Evolutionary conservation across 2,329 filamentous ascomycete species (phyloP).

Genomic region (Botrytis elliptica): DNA sequence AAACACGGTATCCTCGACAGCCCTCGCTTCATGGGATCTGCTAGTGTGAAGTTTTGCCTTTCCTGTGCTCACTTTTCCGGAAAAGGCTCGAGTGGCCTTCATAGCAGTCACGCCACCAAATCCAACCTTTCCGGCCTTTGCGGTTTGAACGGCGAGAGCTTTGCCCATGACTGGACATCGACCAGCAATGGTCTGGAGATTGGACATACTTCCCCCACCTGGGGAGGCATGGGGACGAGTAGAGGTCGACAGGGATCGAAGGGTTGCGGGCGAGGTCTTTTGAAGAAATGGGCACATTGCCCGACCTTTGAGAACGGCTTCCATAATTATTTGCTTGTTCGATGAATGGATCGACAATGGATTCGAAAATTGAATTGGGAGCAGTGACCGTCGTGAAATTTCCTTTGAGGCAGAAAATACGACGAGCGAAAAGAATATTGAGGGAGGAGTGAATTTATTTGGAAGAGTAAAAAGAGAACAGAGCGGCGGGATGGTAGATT

Average conservation of each 20-base stretch:
- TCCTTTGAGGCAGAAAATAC: neutral
- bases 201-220: constrained; percentile 92
- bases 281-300: constrained; percentile 95
- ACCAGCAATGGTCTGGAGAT: constrained; percentile 88
- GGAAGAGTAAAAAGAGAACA: neutral
- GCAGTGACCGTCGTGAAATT: neutral
- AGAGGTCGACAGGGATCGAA: constrained; percentile 81
- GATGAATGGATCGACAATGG: neutral
- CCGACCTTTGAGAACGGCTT: constrained; percentile 22
- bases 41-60: constrained; percentile 82
- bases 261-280: constrained; percentile 85
- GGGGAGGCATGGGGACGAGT: constrained; percentile 57
- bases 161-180: constrained; percentile 99
- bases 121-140: constrained; percentile 49
- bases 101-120: constrained; percentile 45
- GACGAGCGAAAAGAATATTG: neutral
- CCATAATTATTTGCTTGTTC: constrained; percentile 15
- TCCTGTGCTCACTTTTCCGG: constrained; percentile 51
- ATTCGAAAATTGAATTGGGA: neutral
- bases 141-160: constrained; percentile 83
- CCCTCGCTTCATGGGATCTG: constrained; percentile 71
- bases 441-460: neutral
- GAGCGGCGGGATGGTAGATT: neutral
- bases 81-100: constrained; percentile 52
- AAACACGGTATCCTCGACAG: constrained; percentile 61